Conservation (phyloP, 1,284 basidiomycete genomes). For the Ceratobasidium sp. region DNA sequence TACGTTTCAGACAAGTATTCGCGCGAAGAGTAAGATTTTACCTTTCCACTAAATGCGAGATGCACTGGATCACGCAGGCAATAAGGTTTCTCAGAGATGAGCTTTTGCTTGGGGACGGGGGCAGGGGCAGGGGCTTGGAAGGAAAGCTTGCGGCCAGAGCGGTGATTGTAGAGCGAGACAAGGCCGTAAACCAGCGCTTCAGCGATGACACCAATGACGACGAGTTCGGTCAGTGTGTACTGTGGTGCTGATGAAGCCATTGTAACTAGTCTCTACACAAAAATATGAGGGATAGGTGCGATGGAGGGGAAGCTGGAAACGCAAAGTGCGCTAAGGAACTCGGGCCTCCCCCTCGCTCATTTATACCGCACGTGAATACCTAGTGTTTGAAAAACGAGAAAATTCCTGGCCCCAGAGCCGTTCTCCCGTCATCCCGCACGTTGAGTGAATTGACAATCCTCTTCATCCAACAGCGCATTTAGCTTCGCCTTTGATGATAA, state of each 20-base stretch:
- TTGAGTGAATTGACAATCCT: neutral
- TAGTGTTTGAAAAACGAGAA: neutral
- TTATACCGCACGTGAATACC: neutral
- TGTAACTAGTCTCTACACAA: neutral
- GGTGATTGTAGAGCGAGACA: too few relatives aligned
- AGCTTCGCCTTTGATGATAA: neutral
- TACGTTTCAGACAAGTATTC: too few relatives aligned
- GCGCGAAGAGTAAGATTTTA: too few relatives aligned
- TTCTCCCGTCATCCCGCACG: neutral
- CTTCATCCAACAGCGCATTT: neutral
- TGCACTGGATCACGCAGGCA: too few relatives aligned
- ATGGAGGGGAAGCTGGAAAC: neutral
- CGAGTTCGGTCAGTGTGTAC: neutral
- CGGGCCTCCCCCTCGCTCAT: neutral
- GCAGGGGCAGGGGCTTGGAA: too few relatives aligned
- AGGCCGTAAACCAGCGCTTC: neutral
- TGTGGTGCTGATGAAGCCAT: neutral
- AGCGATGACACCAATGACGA: slow-evolving; percentile 6
- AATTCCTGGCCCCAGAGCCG: neutral
- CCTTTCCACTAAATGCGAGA: too few relatives aligned
- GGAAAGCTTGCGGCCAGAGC: too few relatives aligned
- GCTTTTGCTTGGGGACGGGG: too few relatives aligned
- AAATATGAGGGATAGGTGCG: neutral
- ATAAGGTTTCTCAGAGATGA: too few relatives aligned
- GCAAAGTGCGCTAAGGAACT: neutral